These are phyloP conservation scores for Aspergillus tubingensis DNA, from an alignment of 2,329 filamentous ascomycete species.

Conservation along the genomic window DNA sequence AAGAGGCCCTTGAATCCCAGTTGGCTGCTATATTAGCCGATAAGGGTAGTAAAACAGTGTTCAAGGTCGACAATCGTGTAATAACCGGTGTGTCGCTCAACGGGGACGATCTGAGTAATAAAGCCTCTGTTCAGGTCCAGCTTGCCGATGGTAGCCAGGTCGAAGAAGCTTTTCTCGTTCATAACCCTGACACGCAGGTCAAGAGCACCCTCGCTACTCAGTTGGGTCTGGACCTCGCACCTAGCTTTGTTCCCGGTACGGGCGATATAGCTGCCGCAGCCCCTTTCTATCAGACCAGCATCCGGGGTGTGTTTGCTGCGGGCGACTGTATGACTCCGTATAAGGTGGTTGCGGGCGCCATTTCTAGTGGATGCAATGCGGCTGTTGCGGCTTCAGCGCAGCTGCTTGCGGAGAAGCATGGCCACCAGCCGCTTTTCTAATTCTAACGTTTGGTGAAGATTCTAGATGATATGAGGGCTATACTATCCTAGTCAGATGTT, in stretches of 20 bases:
- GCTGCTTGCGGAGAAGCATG: not conserved
- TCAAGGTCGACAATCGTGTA: conserved; percentile 2
- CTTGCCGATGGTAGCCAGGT: conserved; percentile 1
- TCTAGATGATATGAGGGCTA: too few species aligned
- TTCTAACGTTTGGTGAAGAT: too few species aligned
- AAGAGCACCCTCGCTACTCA: conserved; percentile 3
- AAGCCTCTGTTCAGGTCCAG: not conserved
- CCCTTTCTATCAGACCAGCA: conserved; percentile 40
- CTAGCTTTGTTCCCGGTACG: not conserved
- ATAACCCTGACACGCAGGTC: not conserved
- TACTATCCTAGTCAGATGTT: too few species aligned
- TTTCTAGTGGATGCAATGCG: conserved; percentile 13
- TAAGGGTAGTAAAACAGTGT: not conserved
- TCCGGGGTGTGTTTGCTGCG: conserved; percentile 56
- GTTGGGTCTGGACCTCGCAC: not conserved
- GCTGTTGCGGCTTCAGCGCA: conserved; percentile 1
- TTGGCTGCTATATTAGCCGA: not conserved
- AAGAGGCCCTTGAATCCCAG: conserved; percentile 29
- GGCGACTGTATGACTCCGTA: conserved; percentile 49
- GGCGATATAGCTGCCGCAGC: not conserved
- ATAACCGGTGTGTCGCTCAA: not conserved
- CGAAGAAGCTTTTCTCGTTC: conserved; percentile 4
- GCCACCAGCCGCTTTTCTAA: not conserved
- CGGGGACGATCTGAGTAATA: not conserved
- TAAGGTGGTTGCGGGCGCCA: conserved; percentile 15